Evolutionary conservation across 1,284 basidiomycete species (phyloP).

Genomic region (Heterobasidion occidentale): DNA sequence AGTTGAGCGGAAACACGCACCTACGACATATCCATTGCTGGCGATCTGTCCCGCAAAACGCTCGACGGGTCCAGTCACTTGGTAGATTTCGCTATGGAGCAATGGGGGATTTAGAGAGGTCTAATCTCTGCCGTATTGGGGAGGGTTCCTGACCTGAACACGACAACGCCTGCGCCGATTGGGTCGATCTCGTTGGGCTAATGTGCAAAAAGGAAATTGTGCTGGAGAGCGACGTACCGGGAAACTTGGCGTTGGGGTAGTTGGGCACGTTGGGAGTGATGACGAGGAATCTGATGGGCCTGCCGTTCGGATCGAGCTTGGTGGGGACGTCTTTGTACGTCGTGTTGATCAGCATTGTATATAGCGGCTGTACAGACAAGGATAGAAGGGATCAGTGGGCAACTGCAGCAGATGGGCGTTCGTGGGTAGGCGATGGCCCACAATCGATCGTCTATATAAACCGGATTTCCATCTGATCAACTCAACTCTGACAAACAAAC

Average conservation of each 20-base stretch:
- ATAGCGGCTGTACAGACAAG: neutral
- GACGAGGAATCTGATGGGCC: constrained; percentile 72
- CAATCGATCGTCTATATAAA: too few relatives aligned
- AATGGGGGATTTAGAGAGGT: neutral
- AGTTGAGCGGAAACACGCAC: constrained; percentile 26
- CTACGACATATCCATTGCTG: constrained; percentile 78
- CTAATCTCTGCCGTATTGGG: neutral
- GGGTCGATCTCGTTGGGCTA: neutral
- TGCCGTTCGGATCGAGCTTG: constrained; percentile 51
- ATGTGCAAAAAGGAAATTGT: constrained; percentile 7
- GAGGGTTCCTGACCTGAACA: constrained; percentile 52
- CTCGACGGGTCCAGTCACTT: constrained; percentile 82
- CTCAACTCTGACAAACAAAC: neutral
- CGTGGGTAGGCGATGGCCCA: neutral
- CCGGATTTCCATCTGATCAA: neutral
- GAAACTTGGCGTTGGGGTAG: constrained; percentile 80
- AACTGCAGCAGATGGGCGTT: neutral
- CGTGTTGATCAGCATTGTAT: constrained; percentile 68
- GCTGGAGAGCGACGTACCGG: constrained; percentile 34
- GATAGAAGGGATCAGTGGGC: neutral
- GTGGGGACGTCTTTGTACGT: constrained; percentile 71
- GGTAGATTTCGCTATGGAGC: constrained; percentile 66
- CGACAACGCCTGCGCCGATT: constrained; percentile 52
- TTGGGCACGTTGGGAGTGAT: constrained; percentile 62
- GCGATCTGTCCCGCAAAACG: constrained; percentile 90